A percentile compares a stretch with the other conserved stretches of the same genome.
These are phyloP conservation scores for Epipyxis sp. DNA, from an alignment of 108 stramenopile genomes.

Conservation along the genomic window DNA sequence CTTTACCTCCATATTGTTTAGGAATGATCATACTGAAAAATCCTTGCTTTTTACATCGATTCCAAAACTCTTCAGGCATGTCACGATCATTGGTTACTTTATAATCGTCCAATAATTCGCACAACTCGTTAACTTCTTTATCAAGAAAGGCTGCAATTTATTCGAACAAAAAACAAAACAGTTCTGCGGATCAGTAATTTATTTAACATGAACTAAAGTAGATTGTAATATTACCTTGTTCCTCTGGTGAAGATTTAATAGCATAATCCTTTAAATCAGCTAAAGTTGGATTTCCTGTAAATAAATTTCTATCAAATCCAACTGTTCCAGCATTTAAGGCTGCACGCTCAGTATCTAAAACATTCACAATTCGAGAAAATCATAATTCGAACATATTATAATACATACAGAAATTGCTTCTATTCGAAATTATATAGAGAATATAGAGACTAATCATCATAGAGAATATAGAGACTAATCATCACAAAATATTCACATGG, in stretches of 20 bases:
- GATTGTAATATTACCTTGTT: slow-evolving; percentile 5
- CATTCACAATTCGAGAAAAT: background rate
- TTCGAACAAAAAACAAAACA: too few relatives aligned
- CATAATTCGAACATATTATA: background rate
- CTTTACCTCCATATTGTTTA: slow-evolving; percentile 90
- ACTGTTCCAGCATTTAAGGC: slow-evolving; percentile 21
- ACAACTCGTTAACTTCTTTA: slow-evolving; percentile 80
- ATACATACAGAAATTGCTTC: background rate
- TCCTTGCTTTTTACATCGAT: slow-evolving; percentile 31
- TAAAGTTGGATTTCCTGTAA: slow-evolving; percentile 80
- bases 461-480: background rate
- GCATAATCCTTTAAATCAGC: slow-evolving; percentile 78
- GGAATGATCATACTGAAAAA: slow-evolving; percentile 96
- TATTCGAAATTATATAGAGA: too few relatives aligned
- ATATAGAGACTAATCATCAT: background rate
- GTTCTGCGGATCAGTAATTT: too few relatives aligned
- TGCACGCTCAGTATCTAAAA: slow-evolving; percentile 9
- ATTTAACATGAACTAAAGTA: background rate
- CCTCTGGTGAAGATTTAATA: slow-evolving; percentile 30
- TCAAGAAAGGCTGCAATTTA: slow-evolving; percentile 68
- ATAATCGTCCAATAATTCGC: slow-evolving; percentile 83
- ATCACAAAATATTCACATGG: background rate
- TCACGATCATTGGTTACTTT: slow-evolving; percentile 75
- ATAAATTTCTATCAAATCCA: slow-evolving; percentile 94
- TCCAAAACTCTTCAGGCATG: slow-evolving; percentile 82